Evolutionary conservation across 192 early-diverging fungal genomes (phyloP).

Genomic region (Diversispora eburnea): DNA sequence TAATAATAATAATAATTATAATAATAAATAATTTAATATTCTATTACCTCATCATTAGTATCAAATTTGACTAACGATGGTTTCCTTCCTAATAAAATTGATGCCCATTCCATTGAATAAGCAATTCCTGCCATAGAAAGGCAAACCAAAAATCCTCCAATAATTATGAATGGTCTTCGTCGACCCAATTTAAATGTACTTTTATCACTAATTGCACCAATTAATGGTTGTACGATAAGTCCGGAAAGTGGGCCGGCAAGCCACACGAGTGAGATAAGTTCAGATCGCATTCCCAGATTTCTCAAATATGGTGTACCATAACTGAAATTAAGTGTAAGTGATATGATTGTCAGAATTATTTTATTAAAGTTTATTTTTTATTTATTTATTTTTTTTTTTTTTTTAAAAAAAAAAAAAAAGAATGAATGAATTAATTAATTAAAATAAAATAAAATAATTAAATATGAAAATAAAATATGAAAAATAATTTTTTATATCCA

Average conservation of each 20-base stretch:
- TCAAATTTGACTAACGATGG: background rate
- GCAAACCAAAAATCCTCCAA: slow-evolving; percentile 59
- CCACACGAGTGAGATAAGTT: slow-evolving; percentile 73
- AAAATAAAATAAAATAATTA: background rate
- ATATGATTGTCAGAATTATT: background rate
- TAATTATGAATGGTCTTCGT: slow-evolving; percentile 81
- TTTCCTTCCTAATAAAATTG: slow-evolving; percentile 14
- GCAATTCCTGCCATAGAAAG: slow-evolving; percentile 68
- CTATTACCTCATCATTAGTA: background rate
- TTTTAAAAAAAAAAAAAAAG: slow-evolving; percentile 4
- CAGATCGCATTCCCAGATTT: slow-evolving; percentile 58
- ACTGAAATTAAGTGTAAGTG: slow-evolving; percentile 33
- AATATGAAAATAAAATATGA: background rate
- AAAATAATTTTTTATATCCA: background rate
- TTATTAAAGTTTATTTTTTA: no score
- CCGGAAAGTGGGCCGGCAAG: slow-evolving; percentile 76
- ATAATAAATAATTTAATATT: background rate
- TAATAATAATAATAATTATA: background rate
- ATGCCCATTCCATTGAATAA: slow-evolving; percentile 66
- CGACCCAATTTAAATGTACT: slow-evolving; percentile 69
- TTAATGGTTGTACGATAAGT: slow-evolving; percentile 66
- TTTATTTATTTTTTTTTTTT: background rate
- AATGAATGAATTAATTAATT: background rate
- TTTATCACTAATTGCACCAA: slow-evolving; percentile 81
- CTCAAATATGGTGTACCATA: slow-evolving; percentile 74